Evolutionary conservation across 164 flowering plant species (phyloP), one percentile per base, ranked within the genome.

Genomic region (Malania oleifera): DNA sequence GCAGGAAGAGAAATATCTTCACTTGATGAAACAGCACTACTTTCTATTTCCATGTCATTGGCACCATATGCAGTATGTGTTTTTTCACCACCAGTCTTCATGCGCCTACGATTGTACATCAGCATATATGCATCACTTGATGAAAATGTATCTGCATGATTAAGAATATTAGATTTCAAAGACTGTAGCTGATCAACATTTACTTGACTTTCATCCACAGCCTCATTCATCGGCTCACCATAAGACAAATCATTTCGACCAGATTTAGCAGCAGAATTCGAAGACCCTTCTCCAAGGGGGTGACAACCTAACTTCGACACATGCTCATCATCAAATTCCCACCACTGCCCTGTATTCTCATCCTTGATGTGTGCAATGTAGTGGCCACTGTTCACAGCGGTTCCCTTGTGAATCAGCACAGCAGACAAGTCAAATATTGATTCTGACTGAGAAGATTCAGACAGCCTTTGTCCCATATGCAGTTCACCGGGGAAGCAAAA

Each of bases 321-420:
- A 60, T 69, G 73, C 70, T 91, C 99, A 71, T 95, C 97, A 72
- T 95, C 97, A 75, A 95, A 91, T 71, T 91, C 86, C 99, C 99
- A 95, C 99, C 99, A 95, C 47, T 70, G 75, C 34, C 91, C 95
- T 11, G 87, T 81, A 41, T 64, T 75, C 51, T 75, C 83, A 77
- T 95, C 93, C 77, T 82, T 91, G 52, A 95, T 89, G 67, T 85
- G 89, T 51, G 95, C 97, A 25, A 89, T 65, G 67, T 95, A 95
- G 67, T 95, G 99, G 29, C 99, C 99, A 78, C 95, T 85, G 52
- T 91, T 86, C 44, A 82, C 96, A 62, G 95, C 93, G 66, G 86
- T 73, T 45, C 99, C 97, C 80, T 83, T 91, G 82, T 95, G 99
- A 61, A 91, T 78, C 65, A 95, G 63, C 25, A 91, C 85, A 39